Base-by-base conservation (phyloP, 805 yeast species). In the Lipomyces kockii region DNA sequence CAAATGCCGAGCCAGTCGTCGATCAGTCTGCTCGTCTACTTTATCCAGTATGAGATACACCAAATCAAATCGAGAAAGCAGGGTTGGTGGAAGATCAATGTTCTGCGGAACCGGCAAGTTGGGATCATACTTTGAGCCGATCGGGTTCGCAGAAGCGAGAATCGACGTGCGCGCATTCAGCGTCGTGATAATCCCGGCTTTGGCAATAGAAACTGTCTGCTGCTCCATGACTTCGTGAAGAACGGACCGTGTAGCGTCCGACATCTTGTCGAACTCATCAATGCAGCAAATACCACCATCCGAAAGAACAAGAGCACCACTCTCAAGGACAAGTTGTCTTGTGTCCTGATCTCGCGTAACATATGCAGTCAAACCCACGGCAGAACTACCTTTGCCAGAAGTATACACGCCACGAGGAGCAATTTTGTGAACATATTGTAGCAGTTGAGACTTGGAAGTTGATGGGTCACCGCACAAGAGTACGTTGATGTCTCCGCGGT, bases 191-290 rank as follows among this genome's bases (percentile, higher is more conserved):
- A 95, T 95, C 68, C 99, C 99, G 0, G 99, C 99, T 76, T 95
- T 95, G 39, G 99, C 99, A 75, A 95, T 92, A 9, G 98, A 92
- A 56, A 95, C 95, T 0, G 99, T 95, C 79, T 95, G 99, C 78
- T 95, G 99, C 81, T 95, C 99, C 99, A 95, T 95, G 11, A 95
- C 99, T 83, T 95, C 99, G 78, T 95, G 99, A 63, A 95, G 82
- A 11, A 95, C 98, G 8, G 97, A 92, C 75, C 98, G 83, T 0
- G 98, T 94, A 1, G 96, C 81, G 73, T 95, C 98, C 63, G 89
- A 86, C 99, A 95, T 95, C 80, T 95, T 95, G 80, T 95, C 99
- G 76, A 94, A 95, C 82, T 95, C 99, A 82, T 95, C 99, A 77
- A 95, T 95, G 80, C 99, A 95, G 81, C 99, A 95, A 55, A 95